These are phyloP conservation scores for Furcasterigmium furcatum DNA, from an alignment of 2,329 filamentous ascomycete species.

Conservation along the genomic window DNA sequence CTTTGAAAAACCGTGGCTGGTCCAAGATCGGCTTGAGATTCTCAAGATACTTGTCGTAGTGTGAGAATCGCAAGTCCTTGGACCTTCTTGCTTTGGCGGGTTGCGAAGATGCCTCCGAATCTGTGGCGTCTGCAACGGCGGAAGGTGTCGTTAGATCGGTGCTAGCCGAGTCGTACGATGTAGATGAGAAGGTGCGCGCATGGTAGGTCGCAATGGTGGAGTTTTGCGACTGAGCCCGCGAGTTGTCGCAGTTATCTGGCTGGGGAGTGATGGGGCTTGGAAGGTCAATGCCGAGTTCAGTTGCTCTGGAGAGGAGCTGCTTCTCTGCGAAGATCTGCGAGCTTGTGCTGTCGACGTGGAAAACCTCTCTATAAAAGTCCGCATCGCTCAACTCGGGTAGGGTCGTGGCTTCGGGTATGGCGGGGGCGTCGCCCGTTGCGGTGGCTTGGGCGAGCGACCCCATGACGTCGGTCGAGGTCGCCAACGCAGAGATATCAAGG, in stretches of 20 bases:
- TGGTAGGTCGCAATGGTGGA: slow-evolving; percentile 36
- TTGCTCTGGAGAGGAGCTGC: slow-evolving; percentile 28
- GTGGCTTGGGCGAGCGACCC: slow-evolving; percentile 4
- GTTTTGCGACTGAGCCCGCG: slow-evolving; percentile 36
- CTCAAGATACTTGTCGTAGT: slow-evolving; percentile 49
- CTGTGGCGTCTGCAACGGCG: slow-evolving; percentile 22
- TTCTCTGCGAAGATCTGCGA: slow-evolving; percentile 36
- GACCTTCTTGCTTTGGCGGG: slow-evolving; percentile 15
- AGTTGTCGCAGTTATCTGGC: slow-evolving; percentile 28
- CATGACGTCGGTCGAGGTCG: slow-evolving; percentile 1
- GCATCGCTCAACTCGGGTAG: slow-evolving; percentile 33
- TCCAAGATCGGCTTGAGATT: slow-evolving; percentile 38
- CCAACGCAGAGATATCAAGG: neutral
- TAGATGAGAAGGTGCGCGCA: slow-evolving; percentile 41
- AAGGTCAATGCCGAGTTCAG: slow-evolving; percentile 26
- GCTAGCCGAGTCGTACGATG: slow-evolving; percentile 32
- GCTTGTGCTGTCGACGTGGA: slow-evolving; percentile 25
- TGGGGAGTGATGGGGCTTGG: slow-evolving; percentile 15
- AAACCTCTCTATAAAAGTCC: slow-evolving; percentile 35
- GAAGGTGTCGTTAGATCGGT: slow-evolving; percentile 40
- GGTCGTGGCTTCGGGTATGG: slow-evolving; percentile 1
- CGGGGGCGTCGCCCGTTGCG: slow-evolving; percentile 8
- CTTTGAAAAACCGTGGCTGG: slow-evolving; percentile 36
- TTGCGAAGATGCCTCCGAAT: slow-evolving; percentile 16
- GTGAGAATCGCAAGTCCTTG: slow-evolving; percentile 41